Evolutionary conservation across 2,329 filamentous ascomycete genomes (phyloP), one percentile per base, ranked within the genome.

Genomic region (Sporothrix curviconia): DNA sequence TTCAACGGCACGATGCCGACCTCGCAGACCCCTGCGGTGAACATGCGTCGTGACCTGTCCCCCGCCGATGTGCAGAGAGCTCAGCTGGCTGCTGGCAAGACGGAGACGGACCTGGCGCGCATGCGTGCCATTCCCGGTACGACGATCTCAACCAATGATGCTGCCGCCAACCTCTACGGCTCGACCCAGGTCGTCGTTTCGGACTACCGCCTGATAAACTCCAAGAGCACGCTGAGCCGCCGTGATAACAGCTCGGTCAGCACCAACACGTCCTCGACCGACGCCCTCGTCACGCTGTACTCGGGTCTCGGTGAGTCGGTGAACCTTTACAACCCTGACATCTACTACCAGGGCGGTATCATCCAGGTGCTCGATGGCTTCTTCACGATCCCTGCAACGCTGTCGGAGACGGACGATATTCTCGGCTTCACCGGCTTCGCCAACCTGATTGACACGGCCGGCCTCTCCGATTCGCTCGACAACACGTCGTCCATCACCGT

Each of bases 121-220:
- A 40, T 60, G 39, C 59, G 59, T n/a, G 24, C 56, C 39, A 60
- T 60, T 30, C 59, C 59, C 6, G 59, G 59, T n/a, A 7, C 34
- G 8, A 51, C 46, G 3, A 32, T 60, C n/a, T 30, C 46, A 28
- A 60, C 51, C 46, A 60, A 60, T 40, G 55, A 58, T 14, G 44
- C 51, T 5, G 39, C 51, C 4, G 42, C 55, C 7, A 8, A 30
- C 7, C 59, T 60, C 22, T 17, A 19, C 15, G 52, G 59, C 15
- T 60, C 59, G 46, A 60, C 59, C 19, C 59, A 60, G 42, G 56
- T 60, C 9, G 32, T 60, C 3, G 59, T 60, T 24, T 60, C 59
- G 14, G 59, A 60, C 47, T 60, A 58, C 37, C 59, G 59, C 15
- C 39, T 44, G 4, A n/a, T 58, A n/a, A 43, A 9, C 15, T 25